Base-by-base conservation (phyloP, 2,329 filamentous ascomycete genomes). In the Lasiodiplodia hormozganensis region DNA sequence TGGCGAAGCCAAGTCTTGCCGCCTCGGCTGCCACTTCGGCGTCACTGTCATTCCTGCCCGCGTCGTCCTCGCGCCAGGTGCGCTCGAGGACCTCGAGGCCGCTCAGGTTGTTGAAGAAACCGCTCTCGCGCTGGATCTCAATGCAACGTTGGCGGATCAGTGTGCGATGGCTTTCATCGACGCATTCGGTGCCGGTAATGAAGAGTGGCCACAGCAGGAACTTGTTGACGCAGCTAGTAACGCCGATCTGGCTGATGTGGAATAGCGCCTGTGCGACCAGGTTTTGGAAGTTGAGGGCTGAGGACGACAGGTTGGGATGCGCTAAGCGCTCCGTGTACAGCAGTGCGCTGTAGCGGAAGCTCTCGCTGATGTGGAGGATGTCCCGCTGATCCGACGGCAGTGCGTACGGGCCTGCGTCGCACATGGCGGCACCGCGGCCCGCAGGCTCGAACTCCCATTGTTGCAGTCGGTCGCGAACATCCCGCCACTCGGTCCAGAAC, bases 151-250 rank as follows among this genome's bases (percentile, higher is more conserved):
- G 86, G 65, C 94, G 89, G 65, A 97, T 91, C 69, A 94, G 88
- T 68, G 88, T 87, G 71, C 94, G 91, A 75, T 97, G 92, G 62
- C 89, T 84, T 74, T 92, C 89, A 72, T 93, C 91, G 71, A 96
- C 90, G 74, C 93, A 97, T 82, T 97, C 95, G 25, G 92, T 94
- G 23, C 94, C 94, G 0, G 91, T 90, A 65, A 97, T 91, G 77
- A 97, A 97, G 3, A 97, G 86, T 2, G 95, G 94, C 95, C 94
- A 97, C 10, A 97, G 87, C 11, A 97, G 82, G 77, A 97, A 97
- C 76, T 97, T 96, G 80, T 97, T 91, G 47, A 91, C 90, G 58
- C 85, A 87, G 74, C 87, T 89, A 51, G 87, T 91, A 3, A 90
- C 86, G 70, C 92, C 89, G 47, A 97, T 89, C 65, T 90, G 90